phyloP scores from a whole-genome alignment of 805 yeast species.

The Wickerhamiella cacticola region DNA sequence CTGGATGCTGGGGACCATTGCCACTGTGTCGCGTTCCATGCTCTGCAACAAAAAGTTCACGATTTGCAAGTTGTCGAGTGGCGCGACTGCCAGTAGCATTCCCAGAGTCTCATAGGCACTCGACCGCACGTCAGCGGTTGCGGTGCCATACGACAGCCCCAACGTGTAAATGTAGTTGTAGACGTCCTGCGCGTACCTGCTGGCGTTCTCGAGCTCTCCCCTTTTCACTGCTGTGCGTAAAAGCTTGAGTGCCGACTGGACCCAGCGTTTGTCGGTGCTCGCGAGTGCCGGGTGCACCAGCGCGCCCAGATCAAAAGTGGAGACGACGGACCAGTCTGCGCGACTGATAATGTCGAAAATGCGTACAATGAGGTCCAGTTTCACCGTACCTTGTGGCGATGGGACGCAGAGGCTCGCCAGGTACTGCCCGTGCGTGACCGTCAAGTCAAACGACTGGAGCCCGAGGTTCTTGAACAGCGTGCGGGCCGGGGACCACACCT shows the following conservation, averaged over 20 bases:
- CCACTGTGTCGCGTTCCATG: constrained; percentile 49
- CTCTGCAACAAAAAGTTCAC: constrained; percentile 61
- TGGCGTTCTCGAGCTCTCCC: background rate
- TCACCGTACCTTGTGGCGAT: background rate
- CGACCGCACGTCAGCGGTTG: constrained; percentile 2
- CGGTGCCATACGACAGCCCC: constrained; percentile 7
- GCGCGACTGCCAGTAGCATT: constrained; percentile 38
- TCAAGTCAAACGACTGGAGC: background rate
- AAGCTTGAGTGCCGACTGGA: background rate
- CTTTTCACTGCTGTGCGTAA: constrained; percentile 1
- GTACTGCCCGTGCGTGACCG: background rate
- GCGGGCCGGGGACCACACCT: constrained; percentile 44
- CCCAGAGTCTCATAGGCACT: constrained; percentile 61
- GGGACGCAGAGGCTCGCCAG: background rate
- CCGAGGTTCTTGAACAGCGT: constrained; percentile 36
- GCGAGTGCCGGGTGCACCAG: background rate
- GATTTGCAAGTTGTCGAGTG: constrained; percentile 35
- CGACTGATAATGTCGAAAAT: background rate
- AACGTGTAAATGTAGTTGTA: constrained; percentile 6
- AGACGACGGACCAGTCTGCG: constrained; percentile 1
- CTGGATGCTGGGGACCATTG: constrained; percentile 55
- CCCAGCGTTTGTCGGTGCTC: constrained; percentile 9
- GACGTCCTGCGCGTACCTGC: background rate
- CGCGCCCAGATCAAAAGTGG: background rate
- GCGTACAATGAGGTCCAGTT: background rate